These are phyloP conservation scores for Cutaneotrichosporon sp. DNA, from an alignment of 1,284 basidiomycete genomes.

Conservation along the genomic window DNA sequence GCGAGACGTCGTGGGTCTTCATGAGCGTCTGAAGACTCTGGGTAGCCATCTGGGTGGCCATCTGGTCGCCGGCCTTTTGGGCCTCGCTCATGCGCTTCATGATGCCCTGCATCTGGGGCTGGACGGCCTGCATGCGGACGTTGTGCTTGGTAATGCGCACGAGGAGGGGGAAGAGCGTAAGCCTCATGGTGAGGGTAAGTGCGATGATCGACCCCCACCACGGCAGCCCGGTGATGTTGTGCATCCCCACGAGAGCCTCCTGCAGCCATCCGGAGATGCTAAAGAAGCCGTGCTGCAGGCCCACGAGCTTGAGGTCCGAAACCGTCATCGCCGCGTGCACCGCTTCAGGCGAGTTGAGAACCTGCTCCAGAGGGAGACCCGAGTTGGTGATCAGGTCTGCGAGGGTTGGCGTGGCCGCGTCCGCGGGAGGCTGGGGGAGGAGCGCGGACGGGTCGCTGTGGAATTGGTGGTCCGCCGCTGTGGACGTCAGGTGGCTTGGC, in stretches of 20 bases:
- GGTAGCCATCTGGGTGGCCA: constrained; percentile 56
- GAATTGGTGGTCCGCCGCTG: constrained; percentile 20
- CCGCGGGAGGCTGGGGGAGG: constrained; percentile 36
- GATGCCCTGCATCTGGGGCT: constrained; percentile 57
- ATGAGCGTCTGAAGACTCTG: constrained; percentile 62
- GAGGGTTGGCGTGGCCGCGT: constrained; percentile 33
- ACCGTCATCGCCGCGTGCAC: constrained; percentile 55
- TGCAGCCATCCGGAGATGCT: constrained; percentile 62
- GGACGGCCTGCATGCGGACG: constrained; percentile 63
- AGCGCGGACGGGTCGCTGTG: constrained; percentile 26
- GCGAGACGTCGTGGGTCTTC: constrained; percentile 64
- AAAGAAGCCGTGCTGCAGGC: constrained; percentile 57
- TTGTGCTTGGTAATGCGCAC: constrained; percentile 63
- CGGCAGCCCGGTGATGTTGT: constrained; percentile 68
- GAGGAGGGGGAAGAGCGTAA: constrained; percentile 64
- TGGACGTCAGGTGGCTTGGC: constrained; percentile 13
- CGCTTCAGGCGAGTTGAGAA: constrained; percentile 46
- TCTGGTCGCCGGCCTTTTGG: constrained; percentile 53
- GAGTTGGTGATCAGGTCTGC: constrained; percentile 43
- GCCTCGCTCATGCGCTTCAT: constrained; percentile 55
- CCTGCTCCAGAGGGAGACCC: constrained; percentile 34
- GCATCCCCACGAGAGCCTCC: constrained; percentile 63
- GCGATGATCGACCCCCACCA: constrained; percentile 81
- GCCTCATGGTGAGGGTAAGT: constrained; percentile 65
- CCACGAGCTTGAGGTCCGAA: constrained; percentile 73